Evolutionary conservation across 1,284 basidiomycete genomes (phyloP).

Genomic region (Leccinum cinnamomeum): DNA sequence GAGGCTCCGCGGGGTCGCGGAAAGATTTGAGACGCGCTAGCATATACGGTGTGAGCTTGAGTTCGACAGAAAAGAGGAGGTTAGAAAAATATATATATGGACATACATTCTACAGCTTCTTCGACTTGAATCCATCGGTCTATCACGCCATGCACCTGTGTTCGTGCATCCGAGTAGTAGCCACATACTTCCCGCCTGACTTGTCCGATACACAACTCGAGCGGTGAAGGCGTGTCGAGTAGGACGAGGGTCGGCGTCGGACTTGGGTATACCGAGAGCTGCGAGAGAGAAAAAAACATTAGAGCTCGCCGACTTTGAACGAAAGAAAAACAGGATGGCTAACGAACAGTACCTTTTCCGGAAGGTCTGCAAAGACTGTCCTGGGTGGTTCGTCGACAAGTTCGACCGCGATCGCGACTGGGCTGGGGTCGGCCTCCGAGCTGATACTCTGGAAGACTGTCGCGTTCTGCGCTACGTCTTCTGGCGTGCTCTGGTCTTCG

Average conservation of each 20-base stretch:
- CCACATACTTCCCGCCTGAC: slow-evolving; percentile 58
- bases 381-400: slow-evolving; percentile 9
- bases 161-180: slow-evolving; percentile 55
- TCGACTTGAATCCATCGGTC: slow-evolving; percentile 82
- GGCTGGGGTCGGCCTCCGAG: neutral
- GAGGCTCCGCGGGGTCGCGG: slow-evolving; percentile 73
- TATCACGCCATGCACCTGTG: slow-evolving; percentile 68
- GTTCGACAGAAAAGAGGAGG: neutral
- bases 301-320: neutral
- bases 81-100: neutral
- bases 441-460: neutral
- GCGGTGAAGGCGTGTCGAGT: slow-evolving; percentile 67
- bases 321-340: neutral
- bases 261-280: slow-evolving; percentile 81
- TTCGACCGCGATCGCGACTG: slow-evolving; percentile 2
- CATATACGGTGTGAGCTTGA: neutral
- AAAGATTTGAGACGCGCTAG: slow-evolving; percentile 81
- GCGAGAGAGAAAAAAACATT: neutral
- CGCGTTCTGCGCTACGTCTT: slow-evolving; percentile 7
- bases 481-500: slow-evolving; percentile 4
- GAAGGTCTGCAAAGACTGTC: slow-evolving; percentile 20
- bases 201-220: slow-evolving; percentile 71
- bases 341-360: slow-evolving; percentile 26
- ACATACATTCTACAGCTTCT: slow-evolving; percentile 79
- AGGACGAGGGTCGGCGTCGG: slow-evolving; percentile 63